phyloP scores from a whole-genome alignment of 2,329 filamentous ascomycete genomes.

The Aciculosporium take region DNA sequence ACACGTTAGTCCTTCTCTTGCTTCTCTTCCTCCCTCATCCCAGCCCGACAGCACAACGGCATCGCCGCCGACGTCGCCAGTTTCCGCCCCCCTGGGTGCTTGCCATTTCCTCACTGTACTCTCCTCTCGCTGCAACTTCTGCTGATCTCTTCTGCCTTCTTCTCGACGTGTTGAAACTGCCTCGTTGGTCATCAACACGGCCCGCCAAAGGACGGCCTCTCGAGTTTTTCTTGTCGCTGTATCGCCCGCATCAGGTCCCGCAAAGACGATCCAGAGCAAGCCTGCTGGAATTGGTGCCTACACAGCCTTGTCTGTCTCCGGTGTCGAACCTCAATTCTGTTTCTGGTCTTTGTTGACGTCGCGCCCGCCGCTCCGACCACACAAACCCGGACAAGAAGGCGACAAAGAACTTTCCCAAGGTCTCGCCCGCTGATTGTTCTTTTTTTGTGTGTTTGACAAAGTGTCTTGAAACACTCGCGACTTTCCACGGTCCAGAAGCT shows the following conservation, averaged over 20 bases:
- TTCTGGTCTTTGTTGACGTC: conserved; percentile 1
- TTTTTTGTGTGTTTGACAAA: not conserved
- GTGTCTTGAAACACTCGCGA: not conserved
- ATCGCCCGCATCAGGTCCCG: not conserved
- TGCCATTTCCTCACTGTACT: conserved; percentile 5
- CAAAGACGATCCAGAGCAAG: conserved; percentile 1
- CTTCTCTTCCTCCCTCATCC: conserved; percentile 13
- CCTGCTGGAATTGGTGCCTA: not conserved
- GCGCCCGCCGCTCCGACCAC: not conserved
- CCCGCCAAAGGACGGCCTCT: not conserved
- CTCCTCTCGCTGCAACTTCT: conserved; percentile 6
- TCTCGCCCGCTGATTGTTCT: not conserved
- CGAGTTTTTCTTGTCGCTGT: not conserved
- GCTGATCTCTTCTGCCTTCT: conserved; percentile 3
- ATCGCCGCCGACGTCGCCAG: conserved; percentile 14
- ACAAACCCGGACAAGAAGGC: not conserved
- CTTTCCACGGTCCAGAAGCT: not conserved
- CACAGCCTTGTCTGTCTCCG: not conserved
- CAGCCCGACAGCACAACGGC: conserved; percentile 15
- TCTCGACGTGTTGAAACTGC: conserved; percentile 1
- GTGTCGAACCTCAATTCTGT: not conserved
- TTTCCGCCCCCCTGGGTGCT: conserved; percentile 11
- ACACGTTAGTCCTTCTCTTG: conserved; percentile 11
- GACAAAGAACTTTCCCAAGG: conserved; percentile 2
- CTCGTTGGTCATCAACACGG: not conserved